Evolutionary conservation across 2,329 filamentous ascomycete species (phyloP).

Genomic region (Arthrobotrys sinensis): DNA sequence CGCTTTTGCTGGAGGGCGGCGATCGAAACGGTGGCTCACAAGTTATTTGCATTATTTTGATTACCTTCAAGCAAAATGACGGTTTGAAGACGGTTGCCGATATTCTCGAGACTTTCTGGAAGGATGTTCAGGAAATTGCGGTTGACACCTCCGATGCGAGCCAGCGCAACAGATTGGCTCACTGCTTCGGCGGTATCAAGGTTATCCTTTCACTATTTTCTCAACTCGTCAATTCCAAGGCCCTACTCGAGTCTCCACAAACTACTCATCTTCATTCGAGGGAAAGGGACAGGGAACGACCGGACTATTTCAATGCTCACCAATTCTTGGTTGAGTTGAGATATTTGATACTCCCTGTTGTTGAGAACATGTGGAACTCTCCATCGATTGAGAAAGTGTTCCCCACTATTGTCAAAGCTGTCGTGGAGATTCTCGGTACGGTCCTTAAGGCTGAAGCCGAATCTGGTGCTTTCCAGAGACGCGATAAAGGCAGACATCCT

Average conservation of each 20-base stretch:
- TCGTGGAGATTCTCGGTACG: constrained; percentile 86
- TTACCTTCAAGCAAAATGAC: constrained; percentile 86
- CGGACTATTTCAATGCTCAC: constrained; percentile 76
- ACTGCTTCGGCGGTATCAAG: constrained; percentile 77
- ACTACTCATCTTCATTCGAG: constrained; percentile 70
- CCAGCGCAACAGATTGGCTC: constrained; percentile 68
- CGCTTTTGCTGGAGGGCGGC: constrained; percentile 81
- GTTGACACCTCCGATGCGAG: constrained; percentile 64
- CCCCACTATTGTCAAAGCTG: constrained; percentile 80
- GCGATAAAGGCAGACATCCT: constrained; percentile 59
- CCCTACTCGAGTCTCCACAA: constrained; percentile 82
- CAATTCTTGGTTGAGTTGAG: constrained; percentile 92
- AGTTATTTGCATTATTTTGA: constrained; percentile 81
- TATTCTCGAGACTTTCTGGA: constrained; percentile 78
- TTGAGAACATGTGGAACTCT: constrained; percentile 87
- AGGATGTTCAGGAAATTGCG: constrained; percentile 69
- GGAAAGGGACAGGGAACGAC: constrained; percentile 72
- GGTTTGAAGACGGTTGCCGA: constrained; percentile 82
- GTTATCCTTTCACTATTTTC: constrained; percentile 88
- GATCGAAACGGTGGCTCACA: constrained; percentile 70
- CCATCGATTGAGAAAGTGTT: constrained; percentile 85
- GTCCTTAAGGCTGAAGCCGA: constrained; percentile 86
- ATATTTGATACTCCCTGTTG: constrained; percentile 81
- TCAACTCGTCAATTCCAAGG: constrained; percentile 82
- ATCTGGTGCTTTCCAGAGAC: constrained; percentile 74